Evolutionary conservation across 2,329 filamentous ascomycete genomes (phyloP), one percentile per base, ranked within the genome.

Genomic region (Cladophialophora carrionii): DNA sequence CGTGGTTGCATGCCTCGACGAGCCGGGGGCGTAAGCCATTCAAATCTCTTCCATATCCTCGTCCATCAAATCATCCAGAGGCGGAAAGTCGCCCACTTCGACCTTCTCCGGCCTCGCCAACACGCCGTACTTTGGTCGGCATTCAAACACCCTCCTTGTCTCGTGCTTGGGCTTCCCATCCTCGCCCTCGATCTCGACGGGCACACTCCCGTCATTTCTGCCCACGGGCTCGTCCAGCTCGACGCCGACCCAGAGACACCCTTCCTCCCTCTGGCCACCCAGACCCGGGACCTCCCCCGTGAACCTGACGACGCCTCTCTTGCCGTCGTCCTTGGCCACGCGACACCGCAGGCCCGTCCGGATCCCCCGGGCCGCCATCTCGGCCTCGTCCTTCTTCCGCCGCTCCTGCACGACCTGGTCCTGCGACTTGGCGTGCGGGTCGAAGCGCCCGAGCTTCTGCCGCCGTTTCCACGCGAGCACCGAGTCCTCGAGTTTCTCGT

Each of bases 361-460:
- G 70, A 90, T 89, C 78, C 89, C 88, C 76, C 88, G 86, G 62
- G 85, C 83, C 69, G 84, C 80, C 69, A 96, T 82, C 74, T 96
- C 91, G 10, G 63, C 62, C 6, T 65, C 65, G 64, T 81, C 79
- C 62, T 85, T 85, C 70, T 88, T 83, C 49, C 88, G 84, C 46
- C 88, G 88, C 17, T 85, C 83, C 63, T 90, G 81, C 76, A 90
- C 90, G 68, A 90, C 85, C 74, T 91, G 83, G 75, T 92, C 88
- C 24, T 63, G 51, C 66, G 83, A 86, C 20, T 90, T 87, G 7
- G 92, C 91, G 72, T 89, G 84, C 12, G 95, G 95, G 75, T 98
- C 92, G 78, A 99, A 99, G 41, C 95, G 91, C 57, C 95, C 95
- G n/a, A 98, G 86, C 76, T 96, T 93, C 77, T 96, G 88, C n/a